Evolutionary conservation across 2,329 filamentous ascomycete genomes (phyloP).

Genomic region (Endoconidiophora laricicola): DNA sequence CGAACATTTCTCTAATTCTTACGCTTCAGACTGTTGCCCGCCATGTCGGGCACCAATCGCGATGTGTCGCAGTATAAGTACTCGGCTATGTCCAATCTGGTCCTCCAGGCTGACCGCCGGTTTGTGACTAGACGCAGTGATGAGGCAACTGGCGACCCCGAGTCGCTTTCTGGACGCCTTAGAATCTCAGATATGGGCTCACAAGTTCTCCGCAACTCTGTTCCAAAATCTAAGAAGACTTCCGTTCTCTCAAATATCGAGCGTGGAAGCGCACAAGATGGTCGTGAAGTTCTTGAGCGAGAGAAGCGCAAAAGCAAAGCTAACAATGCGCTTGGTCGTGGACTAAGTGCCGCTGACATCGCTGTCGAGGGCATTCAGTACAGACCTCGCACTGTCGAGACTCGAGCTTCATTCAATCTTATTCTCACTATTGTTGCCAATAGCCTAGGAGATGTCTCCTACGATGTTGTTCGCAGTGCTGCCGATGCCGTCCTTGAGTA

Average conservation of each 20-base stretch:
- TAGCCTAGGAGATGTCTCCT: conserved; percentile 80
- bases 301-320: conserved; percentile 79
- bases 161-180: conserved; percentile 87
- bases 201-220: conserved; percentile 61
- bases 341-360: conserved; percentile 66
- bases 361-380: conserved; percentile 85
- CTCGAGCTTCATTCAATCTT: conserved; percentile 82
- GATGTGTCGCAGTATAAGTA: conserved; percentile 97
- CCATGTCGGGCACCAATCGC: conserved; percentile 58
- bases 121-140: conserved; percentile 86
- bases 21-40: conserved; percentile 7
- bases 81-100: conserved; percentile 99
- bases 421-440: conserved; percentile 82
- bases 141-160: conserved; percentile 90
- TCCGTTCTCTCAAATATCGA: conserved; percentile 52
- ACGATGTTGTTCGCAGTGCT: conserved; percentile 81
- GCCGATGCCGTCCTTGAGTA: conserved; percentile 83
- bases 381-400: conserved; percentile 77
- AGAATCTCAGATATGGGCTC: conserved; percentile 91
- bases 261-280: conserved; percentile 60
- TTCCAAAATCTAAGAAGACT: conserved; percentile 65
- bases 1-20: background rate
- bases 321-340: conserved; percentile 48
- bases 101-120: conserved; percentile 96
- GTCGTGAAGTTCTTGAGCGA: conserved; percentile 64